Evolutionary conservation across 495 filamentous ascomycete genomes (phyloP), one percentile per base, ranked within the genome.

Genomic region (Podospora didyma): DNA sequence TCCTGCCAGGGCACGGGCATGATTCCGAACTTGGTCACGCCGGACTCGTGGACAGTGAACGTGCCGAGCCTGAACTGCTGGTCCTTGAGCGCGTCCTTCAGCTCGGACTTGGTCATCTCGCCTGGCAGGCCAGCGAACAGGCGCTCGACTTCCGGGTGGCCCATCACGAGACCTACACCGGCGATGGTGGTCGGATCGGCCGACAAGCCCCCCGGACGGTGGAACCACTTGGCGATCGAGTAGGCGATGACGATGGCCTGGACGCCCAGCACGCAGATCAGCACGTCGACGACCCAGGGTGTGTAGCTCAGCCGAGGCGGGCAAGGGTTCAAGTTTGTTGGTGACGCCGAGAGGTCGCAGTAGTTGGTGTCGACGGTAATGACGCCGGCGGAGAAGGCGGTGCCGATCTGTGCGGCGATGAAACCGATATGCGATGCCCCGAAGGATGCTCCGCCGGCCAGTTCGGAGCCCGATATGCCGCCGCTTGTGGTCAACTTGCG

Each of bases 181-280:
- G 66, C 66, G 21, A 69, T 64, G 3, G 58, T 62, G 12, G 63
- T 69, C 7, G 66, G 63, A 39, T 69, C 61, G 4, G 61, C 61
- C 5, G 61, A 52, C n/a, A 63, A 24, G 7, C 51, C 41, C 20
- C 57, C 51, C 6, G 61, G 61, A 42, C 57, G 54, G 35, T 60
- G 46, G 37, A 57, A 57, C 61, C 61, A 63, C 50, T 60, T 60
- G 45, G 46, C 50, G 9, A 56, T 49, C n/a, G 57, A 37, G 50
- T 57, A 54, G 9, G 46, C 49, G 2, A 63, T 35, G 35, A 57
- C 54, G 14, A 46, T 34, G 3, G 31, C 53, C 34, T 57, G 53
- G 2, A 66, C 31, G 7, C 49, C 44, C 11, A 66, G 56, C n/a
- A 55, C 53, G 22, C 26, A 45, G 1, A 63, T 45, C 39, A 65